Percentiles rank a stretch among this genome's conserved stretches.
Conservation (phyloP, 139 green algal species). For the Gonium pectorale region DNA sequence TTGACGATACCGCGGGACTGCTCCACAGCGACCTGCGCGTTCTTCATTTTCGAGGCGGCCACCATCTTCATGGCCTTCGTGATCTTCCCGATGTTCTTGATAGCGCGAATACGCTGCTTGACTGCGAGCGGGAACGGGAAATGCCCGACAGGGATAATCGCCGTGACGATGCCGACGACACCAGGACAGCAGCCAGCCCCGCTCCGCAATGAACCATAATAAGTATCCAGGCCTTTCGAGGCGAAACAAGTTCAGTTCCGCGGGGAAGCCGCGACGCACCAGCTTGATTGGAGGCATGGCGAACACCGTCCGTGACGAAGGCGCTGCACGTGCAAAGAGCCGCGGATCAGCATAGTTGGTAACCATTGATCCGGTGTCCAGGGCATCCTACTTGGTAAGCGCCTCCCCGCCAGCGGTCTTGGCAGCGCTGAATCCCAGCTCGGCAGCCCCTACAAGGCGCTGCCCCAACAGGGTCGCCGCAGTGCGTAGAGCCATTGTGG, state of each 20-base stretch:
- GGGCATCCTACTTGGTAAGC: constrained; percentile 31
- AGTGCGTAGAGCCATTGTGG: constrained; percentile 40
- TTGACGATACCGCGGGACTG: constrained; percentile 86
- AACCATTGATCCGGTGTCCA: too few species aligned
- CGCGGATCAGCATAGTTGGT: too few species aligned
- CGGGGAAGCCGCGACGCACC: constrained; percentile 56
- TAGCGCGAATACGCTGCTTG: constrained; percentile 96
- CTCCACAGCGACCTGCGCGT: constrained; percentile 83
- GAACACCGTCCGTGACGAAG: constrained; percentile 50
- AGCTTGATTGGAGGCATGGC: constrained; percentile 69
- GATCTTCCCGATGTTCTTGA: constrained; percentile 99
- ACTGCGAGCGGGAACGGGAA: constrained; percentile 84
- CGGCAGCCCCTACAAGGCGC: constrained; percentile 14
- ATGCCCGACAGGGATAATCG: too few species aligned
- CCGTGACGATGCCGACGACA: too few species aligned
- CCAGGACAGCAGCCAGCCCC: too few species aligned
- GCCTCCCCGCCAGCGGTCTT: constrained; percentile 29
- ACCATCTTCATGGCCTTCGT: constrained; percentile 99
- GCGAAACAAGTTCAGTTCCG: too few species aligned
- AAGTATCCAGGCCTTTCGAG: too few species aligned
- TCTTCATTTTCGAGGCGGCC: constrained; percentile 97
- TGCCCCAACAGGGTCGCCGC: constrained; percentile 30
- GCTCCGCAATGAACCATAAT: too few species aligned
- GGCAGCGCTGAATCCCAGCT: constrained; percentile 35
- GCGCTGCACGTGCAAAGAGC: constrained; percentile 35